Percentiles rank a stretch among this genome's conserved stretches.
Conservation (phyloP, 768 basidiomycete species). For the Punctularia strigosozonata region DNA sequence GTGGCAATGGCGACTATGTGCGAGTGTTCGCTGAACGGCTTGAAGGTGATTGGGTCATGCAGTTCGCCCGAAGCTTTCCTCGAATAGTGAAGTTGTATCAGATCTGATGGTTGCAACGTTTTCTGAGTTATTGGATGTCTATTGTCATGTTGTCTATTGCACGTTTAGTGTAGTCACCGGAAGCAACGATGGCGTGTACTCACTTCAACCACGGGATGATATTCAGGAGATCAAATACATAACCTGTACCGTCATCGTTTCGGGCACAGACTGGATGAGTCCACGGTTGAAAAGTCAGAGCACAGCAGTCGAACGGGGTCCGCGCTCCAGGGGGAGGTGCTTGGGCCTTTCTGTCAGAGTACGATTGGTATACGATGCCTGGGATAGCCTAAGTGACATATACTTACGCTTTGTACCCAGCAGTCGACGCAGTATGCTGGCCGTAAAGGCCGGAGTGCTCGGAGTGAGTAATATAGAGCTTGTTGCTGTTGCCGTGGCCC, state of each 20-base stretch:
- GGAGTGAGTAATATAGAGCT: conserved; percentile 82
- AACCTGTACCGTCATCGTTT: conserved; percentile 69
- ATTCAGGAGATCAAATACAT: conserved; percentile 82
- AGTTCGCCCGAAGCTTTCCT: conserved; percentile 79
- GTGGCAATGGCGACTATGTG: conserved; percentile 86
- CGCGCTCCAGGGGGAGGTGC: conserved; percentile 48
- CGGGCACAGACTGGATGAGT: conserved; percentile 79
- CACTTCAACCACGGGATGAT: conserved; percentile 94
- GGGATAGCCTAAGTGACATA: conserved; percentile 2
- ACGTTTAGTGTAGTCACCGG: conserved; percentile 6
- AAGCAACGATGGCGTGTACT: conserved; percentile 13
- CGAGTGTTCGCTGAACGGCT: conserved; percentile 92
- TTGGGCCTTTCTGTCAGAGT: conserved; percentile 44
- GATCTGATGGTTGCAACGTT: conserved; percentile 54
- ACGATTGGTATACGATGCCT: background rate
- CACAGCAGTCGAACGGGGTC: conserved; percentile 86
- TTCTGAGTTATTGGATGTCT: conserved; percentile 69
- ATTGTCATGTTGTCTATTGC: conserved; percentile 65
- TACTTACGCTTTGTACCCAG: conserved; percentile 57
- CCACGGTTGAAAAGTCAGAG: conserved; percentile 85
- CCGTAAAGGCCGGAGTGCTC: conserved; percentile 77
- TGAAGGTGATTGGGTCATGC: conserved; percentile 96
- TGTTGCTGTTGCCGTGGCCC: conserved; percentile 83
- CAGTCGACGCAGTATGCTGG: conserved; percentile 65
- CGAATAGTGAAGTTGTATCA: conserved; percentile 72